Evolutionary conservation across 2,329 filamentous ascomycete species (phyloP).

Genomic region (Graphiopsis chlorocephala): DNA sequence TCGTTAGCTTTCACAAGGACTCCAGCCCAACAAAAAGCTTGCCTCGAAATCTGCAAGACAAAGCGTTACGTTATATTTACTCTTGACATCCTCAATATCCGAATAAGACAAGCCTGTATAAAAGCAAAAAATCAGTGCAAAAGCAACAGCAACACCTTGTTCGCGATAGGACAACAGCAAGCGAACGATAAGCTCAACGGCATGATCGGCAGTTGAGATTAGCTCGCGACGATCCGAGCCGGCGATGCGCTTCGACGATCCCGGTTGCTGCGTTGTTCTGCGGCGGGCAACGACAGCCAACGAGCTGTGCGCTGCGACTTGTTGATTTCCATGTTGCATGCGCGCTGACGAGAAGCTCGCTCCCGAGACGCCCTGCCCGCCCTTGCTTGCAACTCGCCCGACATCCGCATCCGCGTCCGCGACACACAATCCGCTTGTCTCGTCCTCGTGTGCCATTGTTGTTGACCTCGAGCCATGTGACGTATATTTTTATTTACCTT

Average conservation of each 20-base stretch:
- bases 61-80: not conserved
- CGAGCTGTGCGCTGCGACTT: not conserved
- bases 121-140: not conserved
- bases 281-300: too few relatives aligned
- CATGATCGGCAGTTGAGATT: constrained; percentile 7
- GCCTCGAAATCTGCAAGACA: not conserved
- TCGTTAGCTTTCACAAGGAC: not conserved
- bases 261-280: not conserved
- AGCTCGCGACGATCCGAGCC: not conserved
- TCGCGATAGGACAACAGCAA: not conserved
- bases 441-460: not conserved
- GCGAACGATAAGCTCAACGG: not conserved
- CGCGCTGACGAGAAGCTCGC: not conserved
- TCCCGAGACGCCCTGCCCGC: not conserved
- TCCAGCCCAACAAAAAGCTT: too few relatives aligned
- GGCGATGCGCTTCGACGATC: not conserved
- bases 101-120: not conserved
- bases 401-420: too few relatives aligned
- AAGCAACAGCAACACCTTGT: not conserved
- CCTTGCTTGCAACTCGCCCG: too few relatives aligned
- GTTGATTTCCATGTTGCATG: not conserved
- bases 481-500: not conserved
- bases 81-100: not conserved
- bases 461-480: not conserved
- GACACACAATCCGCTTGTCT: constrained; percentile 3